phyloP scores from a whole-genome alignment of 1,284 basidiomycete genomes.

The Heliocybe sulcata region DNA sequence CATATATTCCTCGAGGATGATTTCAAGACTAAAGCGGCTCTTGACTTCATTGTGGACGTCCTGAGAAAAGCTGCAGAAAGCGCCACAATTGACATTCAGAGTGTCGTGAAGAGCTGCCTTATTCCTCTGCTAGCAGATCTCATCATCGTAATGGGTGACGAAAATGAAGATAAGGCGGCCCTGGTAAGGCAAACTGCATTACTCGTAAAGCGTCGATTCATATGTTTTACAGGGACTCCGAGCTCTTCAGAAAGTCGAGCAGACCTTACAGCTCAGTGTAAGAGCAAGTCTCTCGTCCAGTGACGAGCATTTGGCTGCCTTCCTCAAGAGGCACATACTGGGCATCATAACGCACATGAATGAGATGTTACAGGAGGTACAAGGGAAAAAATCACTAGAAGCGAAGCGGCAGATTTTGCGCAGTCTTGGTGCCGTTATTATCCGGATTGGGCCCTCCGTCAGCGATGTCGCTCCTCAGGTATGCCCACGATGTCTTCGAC shows the following conservation, averaged over 20 bases:
- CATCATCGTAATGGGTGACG: conserved; percentile 71
- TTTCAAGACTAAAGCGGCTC: conserved; percentile 43
- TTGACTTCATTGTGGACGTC: conserved; percentile 56
- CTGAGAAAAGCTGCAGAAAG: conserved; percentile 32
- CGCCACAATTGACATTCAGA: conserved; percentile 37
- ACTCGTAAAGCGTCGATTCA: conserved; percentile 4
- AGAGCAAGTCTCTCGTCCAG: conserved; percentile 6
- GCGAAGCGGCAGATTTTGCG: conserved; percentile 73
- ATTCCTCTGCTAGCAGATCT: conserved; percentile 67
- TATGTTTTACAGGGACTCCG: conserved; percentile 39
- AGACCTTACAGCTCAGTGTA: conserved; percentile 18
- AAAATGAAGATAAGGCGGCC: conserved; percentile 35
- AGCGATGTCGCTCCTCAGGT: conserved; percentile 83
- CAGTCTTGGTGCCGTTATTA: conserved; percentile 73
- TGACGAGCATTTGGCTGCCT: conserved; percentile 22
- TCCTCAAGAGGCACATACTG: conserved; percentile 72
- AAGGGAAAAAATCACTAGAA: conserved; percentile 61
- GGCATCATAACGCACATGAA: conserved; percentile 79
- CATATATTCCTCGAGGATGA: conserved; percentile 54
- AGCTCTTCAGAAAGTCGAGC: conserved; percentile 57
- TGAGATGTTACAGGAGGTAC: conserved; percentile 76
- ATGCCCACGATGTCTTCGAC: conserved; percentile 12
- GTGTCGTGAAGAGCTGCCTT: conserved; percentile 57
- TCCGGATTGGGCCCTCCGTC: conserved; percentile 66
- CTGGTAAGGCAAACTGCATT: conserved; percentile 27